Conservation (phyloP, 169 alveolate genomes). For the Cryptosporidium parvum region DNA sequence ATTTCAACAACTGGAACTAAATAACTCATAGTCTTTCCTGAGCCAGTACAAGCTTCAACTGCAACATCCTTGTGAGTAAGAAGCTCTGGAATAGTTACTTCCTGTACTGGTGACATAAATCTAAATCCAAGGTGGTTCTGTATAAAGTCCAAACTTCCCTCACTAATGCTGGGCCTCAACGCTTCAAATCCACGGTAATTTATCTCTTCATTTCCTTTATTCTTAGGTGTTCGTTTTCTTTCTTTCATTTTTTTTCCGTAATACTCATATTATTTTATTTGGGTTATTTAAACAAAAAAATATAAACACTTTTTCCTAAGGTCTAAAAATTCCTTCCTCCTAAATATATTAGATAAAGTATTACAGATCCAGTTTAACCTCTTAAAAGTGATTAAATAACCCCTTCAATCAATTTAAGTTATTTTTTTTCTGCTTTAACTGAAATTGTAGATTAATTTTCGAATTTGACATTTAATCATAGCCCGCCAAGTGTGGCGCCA, state of each 20-base stretch:
- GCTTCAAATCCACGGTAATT: constrained; percentile 16
- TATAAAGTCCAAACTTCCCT: constrained; percentile 44
- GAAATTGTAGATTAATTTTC: not conserved
- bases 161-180: constrained; percentile 14
- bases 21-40: constrained; percentile 91
- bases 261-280: not conserved
- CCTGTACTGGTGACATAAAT: constrained; percentile 80
- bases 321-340: not conserved
- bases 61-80: constrained; percentile 89
- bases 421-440: not conserved
- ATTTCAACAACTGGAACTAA: constrained; percentile 86
- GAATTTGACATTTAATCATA: not conserved
- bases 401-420: not conserved
- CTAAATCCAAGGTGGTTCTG: constrained; percentile 48
- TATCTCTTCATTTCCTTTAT: not conserved
- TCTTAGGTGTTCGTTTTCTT: not conserved
- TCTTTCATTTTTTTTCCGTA: not conserved
- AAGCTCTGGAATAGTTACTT: constrained; percentile 82
- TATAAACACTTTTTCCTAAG: not conserved
- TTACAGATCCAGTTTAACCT: not conserved
- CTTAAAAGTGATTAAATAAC: not conserved
- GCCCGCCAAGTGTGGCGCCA: constrained; percentile 4
- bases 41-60: constrained; percentile 93
- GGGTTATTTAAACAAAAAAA: not conserved
- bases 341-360: not conserved